A percentile compares a stretch with the other conserved stretches of the same genome.
These are phyloP conservation scores for Sindora glabra DNA, from an alignment of 306 rosid species.

Conservation along the genomic window DNA sequence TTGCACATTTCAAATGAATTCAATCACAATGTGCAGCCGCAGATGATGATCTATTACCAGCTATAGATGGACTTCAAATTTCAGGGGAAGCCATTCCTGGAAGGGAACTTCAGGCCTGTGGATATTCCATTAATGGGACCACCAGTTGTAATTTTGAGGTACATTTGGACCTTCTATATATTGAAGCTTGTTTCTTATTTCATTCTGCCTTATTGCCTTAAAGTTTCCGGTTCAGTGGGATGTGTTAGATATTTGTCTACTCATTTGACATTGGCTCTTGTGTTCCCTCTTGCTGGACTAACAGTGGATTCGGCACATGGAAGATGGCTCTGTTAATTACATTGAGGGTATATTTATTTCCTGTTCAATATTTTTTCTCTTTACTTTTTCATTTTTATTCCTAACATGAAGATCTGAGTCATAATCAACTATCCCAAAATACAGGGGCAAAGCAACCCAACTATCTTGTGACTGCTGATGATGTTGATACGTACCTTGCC, in stretches of 20 bases:
- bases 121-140: slow-evolving; percentile 84
- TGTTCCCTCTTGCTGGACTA: slow-evolving; percentile 20
- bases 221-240: not conserved
- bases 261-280: slow-evolving; percentile 11
- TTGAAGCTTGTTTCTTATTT: slow-evolving; percentile 10
- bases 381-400: slow-evolving; percentile 4
- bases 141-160: slow-evolving; percentile 97
- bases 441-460: slow-evolving; percentile 92
- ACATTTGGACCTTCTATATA: slow-evolving; percentile 18
- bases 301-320: slow-evolving; percentile 88
- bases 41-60: slow-evolving; percentile 95
- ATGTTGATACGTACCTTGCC: slow-evolving; percentile 81
- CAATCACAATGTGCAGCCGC: slow-evolving; percentile 47
- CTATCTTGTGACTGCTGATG: slow-evolving; percentile 84
- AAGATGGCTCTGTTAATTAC: slow-evolving; percentile 85
- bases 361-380: slow-evolving; percentile 1
- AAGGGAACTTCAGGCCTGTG: slow-evolving; percentile 79
- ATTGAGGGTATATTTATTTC: slow-evolving; percentile 63
- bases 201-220: not conserved
- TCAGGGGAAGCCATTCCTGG: slow-evolving; percentile 91
- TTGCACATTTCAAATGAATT: slow-evolving; percentile 20
- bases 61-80: slow-evolving; percentile 77
- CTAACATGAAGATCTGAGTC: slow-evolving; percentile 13
- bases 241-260: slow-evolving; percentile 11
- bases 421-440: slow-evolving; percentile 17